A percentile compares a stretch with the other conserved stretches of the same genome.
Evolutionary conservation across 169 alveolate species (phyloP).

Genomic region (Plasmodium cynomolgi): DNA sequence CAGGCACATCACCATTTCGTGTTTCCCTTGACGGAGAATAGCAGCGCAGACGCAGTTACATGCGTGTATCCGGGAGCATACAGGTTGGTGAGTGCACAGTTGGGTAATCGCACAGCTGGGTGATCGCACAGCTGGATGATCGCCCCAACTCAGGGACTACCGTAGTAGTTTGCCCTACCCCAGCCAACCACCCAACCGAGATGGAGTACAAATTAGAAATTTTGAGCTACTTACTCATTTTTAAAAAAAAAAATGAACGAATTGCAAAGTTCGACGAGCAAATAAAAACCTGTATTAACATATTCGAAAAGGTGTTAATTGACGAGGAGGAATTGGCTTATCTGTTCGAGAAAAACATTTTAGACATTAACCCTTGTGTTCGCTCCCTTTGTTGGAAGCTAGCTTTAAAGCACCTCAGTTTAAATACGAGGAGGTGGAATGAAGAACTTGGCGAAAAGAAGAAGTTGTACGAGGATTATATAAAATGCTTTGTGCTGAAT

Average conservation of each 20-base stretch:
- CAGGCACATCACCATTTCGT: not conserved
- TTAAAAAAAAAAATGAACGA: slow-evolving; percentile 65
- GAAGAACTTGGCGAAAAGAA: slow-evolving; percentile 42
- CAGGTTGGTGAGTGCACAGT: not conserved
- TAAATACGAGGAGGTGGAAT: slow-evolving; percentile 68
- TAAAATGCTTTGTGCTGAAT: slow-evolving; percentile 51
- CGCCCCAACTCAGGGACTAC: not conserved
- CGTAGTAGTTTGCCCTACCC: not conserved
- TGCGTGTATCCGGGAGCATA: not conserved
- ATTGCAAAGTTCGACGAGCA: slow-evolving; percentile 65
- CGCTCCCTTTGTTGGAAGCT: slow-evolving; percentile 76
- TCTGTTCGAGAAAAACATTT: slow-evolving; percentile 61
- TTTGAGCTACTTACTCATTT: slow-evolving; percentile 59
- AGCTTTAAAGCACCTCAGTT: slow-evolving; percentile 69
- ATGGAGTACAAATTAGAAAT: slow-evolving; percentile 73
- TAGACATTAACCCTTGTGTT: slow-evolving; percentile 66
- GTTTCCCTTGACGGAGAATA: not conserved
- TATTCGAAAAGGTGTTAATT: slow-evolving; percentile 52
- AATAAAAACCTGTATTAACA: slow-evolving; percentile 67
- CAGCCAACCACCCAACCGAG: not conserved
- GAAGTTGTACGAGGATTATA: slow-evolving; percentile 69
- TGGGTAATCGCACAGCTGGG: not conserved
- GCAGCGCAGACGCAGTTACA: not conserved
- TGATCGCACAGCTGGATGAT: not conserved
- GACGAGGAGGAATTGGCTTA: slow-evolving; percentile 61